Percentiles rank a stretch among this genome's conserved stretches.
phyloP scores from a whole-genome alignment of 2,329 filamentous ascomycete species.

The Ustilaginoidea virens region DNA sequence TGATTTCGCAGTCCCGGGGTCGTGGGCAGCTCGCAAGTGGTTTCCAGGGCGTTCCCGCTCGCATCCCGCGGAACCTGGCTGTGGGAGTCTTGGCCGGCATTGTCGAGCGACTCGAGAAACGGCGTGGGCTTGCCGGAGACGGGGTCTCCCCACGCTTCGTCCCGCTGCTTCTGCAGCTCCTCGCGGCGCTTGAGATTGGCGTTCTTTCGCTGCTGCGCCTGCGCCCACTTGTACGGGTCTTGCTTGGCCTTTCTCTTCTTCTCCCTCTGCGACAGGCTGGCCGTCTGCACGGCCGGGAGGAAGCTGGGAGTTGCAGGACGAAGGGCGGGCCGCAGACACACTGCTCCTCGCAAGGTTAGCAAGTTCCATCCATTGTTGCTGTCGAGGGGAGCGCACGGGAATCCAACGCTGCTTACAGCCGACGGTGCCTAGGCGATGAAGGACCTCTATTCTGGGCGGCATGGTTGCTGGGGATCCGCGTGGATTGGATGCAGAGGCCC shows the following conservation, averaged over 20 bases:
- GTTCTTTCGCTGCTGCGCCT: conserved; percentile 69
- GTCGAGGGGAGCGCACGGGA: too few species aligned
- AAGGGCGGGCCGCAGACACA: conserved; percentile 42
- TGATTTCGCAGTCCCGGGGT: conserved; percentile 53
- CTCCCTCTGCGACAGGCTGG: conserved; percentile 45
- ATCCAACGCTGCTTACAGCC: conserved; percentile 49
- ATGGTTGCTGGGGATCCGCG: conserved; percentile 26
- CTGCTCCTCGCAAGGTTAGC: too few species aligned
- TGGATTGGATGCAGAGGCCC: not conserved
- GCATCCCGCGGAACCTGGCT: conserved; percentile 22
- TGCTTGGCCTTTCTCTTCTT: conserved; percentile 50
- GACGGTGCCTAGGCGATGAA: conserved; percentile 42
- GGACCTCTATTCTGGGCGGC: conserved; percentile 50
- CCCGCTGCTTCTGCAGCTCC: conserved; percentile 49
- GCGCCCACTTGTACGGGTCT: conserved; percentile 71
- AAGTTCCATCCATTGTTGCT: not conserved
- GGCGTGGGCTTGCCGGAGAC: conserved; percentile 65
- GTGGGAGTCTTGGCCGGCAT: conserved; percentile 32
- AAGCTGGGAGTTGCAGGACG: conserved; percentile 30
- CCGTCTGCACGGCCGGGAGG: conserved; percentile 47
- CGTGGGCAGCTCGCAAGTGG: conserved; percentile 28
- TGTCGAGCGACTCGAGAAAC: conserved; percentile 71
- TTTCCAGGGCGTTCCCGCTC: conserved; percentile 24
- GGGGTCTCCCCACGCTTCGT: conserved; percentile 56
- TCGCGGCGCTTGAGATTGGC: conserved; percentile 65